phyloP scores from a whole-genome alignment of 352 stramenopile species.

The Pythium myriotylum region DNA sequence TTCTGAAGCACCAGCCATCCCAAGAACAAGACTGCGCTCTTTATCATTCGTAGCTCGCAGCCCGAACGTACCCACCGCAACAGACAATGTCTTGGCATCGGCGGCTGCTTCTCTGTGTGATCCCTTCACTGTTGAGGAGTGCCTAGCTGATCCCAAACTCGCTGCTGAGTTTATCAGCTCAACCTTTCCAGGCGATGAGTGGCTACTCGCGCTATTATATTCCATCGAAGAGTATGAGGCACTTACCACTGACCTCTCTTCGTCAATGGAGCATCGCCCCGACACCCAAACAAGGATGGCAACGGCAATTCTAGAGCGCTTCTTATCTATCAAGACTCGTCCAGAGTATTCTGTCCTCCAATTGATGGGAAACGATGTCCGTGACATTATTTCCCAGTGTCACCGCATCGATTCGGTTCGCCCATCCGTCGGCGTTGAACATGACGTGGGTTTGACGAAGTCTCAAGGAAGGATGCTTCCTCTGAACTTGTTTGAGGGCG shows the following conservation, averaged over 20 bases:
- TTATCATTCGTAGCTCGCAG: slow-evolving; percentile 21
- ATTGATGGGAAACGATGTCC: slow-evolving; percentile 12
- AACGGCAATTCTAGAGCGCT: slow-evolving; percentile 36
- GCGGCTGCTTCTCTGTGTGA: slow-evolving; percentile 12
- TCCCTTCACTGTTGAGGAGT: slow-evolving; percentile 37
- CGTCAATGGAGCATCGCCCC: slow-evolving; percentile 11
- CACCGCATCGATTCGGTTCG: slow-evolving; percentile 3
- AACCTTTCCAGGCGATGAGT: slow-evolving; percentile 36
- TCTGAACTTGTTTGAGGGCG: slow-evolving; percentile 31
- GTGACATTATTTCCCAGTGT: slow-evolving; percentile 14
- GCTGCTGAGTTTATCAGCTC: slow-evolving; percentile 47
- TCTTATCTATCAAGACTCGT: slow-evolving; percentile 13
- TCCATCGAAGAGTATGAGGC: slow-evolving; percentile 49
- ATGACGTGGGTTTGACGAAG: background rate
- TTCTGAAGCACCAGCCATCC: background rate
- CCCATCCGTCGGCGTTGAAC: background rate
- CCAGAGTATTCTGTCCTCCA: slow-evolving; percentile 2
- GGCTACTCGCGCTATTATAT: slow-evolving; percentile 39
- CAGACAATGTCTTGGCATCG: background rate
- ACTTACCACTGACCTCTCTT: slow-evolving; percentile 21
- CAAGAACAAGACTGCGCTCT: slow-evolving; percentile 21
- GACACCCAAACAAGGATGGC: slow-evolving; percentile 33
- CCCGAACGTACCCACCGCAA: background rate
- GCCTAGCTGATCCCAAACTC: slow-evolving; percentile 44
- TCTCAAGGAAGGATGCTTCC: slow-evolving; percentile 22